Evolutionary conservation across 441 rosid species (phyloP), one percentile per base, ranked within the genome.

Genomic region (Croton setiger): DNA sequence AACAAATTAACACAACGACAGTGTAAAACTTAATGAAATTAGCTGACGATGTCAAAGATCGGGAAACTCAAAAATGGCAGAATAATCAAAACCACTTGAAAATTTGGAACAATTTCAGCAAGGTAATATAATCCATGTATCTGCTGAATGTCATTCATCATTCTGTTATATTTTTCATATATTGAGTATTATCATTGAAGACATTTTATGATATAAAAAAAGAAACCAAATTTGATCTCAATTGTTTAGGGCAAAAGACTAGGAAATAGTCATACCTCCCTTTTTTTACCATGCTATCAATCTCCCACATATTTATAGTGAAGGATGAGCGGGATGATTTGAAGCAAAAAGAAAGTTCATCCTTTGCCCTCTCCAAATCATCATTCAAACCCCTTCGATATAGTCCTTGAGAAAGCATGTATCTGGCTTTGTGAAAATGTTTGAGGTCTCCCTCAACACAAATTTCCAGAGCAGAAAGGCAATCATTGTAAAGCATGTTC

Each of bases 291-390:
- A 91, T 87, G 81, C 98, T 96, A 84, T 96, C 99, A 71, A 96
- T 96, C 86, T 96, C 99, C 99, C 98, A 96, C 99, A 93, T 93
- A 74, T 93, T 86, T 80, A 96, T 91, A 11, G 99, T 96, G 80
- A 96, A 96, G 79, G 89, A 80, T 57, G 99, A 96, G 69, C 98
- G 88, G 64, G 96, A 88, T 67, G 99, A 93, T 80, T 82, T 93
- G 83, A 96, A 93, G 79, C 99, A 96, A 79, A 96, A 96, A 58
- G 99, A 87, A 70, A 96, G 94, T 75, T 91, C 98, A 54, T 96
- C 98, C 81, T 91, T 93, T 72, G 98, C 96, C 82, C 81, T 91
- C 84, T 87, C 98, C 80, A 93, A 69, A 84, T 93, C 98, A 77
- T 91, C 88, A 74, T 59, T 75, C 76, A 83, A 80, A 66, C 90